These are phyloP conservation scores for Aspergillus sp. DNA, from an alignment of 2,329 filamentous ascomycete genomes.

Conservation along the genomic window DNA sequence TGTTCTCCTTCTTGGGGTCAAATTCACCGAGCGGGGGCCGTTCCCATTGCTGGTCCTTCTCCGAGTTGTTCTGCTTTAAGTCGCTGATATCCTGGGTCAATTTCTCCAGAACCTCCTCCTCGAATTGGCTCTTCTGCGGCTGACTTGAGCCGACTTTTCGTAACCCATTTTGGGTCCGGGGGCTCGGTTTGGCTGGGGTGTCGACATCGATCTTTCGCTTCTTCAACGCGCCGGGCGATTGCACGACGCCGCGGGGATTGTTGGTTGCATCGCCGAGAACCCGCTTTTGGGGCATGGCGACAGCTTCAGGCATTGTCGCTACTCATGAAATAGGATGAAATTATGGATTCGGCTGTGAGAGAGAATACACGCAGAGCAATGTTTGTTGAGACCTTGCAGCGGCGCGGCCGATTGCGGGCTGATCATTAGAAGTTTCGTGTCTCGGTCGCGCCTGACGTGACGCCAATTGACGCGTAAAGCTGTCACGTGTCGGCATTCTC, in stretches of 20 bases:
- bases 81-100: slow-evolving; percentile 90
- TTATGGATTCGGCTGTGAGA: not conserved
- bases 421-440: slow-evolving; percentile 23
- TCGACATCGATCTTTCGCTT: slow-evolving; percentile 76
- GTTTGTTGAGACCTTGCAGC: slow-evolving; percentile 1
- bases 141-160: slow-evolving; percentile 66
- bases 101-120: slow-evolving; percentile 92
- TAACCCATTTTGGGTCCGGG: slow-evolving; percentile 63
- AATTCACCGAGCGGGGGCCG: slow-evolving; percentile 66
- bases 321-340: slow-evolving; percentile 19
- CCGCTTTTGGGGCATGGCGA: slow-evolving; percentile 67
- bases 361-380: not conserved
- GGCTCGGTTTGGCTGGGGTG: slow-evolving; percentile 59
- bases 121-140: slow-evolving; percentile 85
- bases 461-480: slow-evolving; percentile 22
- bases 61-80: slow-evolving; percentile 82
- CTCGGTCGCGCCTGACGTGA: slow-evolving; percentile 26
- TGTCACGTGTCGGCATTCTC: slow-evolving; percentile 3
- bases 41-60: slow-evolving; percentile 93
- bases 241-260: slow-evolving; percentile 63
- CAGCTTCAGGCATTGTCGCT: slow-evolving; percentile 45
- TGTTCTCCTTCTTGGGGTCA: slow-evolving; percentile 65
- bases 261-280: slow-evolving; percentile 71
- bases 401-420: slow-evolving; percentile 20
- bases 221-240: slow-evolving; percentile 66